Base-by-base conservation (phyloP, 371 early-diverging fungal species). In the Apophysomyces ossiformis region DNA sequence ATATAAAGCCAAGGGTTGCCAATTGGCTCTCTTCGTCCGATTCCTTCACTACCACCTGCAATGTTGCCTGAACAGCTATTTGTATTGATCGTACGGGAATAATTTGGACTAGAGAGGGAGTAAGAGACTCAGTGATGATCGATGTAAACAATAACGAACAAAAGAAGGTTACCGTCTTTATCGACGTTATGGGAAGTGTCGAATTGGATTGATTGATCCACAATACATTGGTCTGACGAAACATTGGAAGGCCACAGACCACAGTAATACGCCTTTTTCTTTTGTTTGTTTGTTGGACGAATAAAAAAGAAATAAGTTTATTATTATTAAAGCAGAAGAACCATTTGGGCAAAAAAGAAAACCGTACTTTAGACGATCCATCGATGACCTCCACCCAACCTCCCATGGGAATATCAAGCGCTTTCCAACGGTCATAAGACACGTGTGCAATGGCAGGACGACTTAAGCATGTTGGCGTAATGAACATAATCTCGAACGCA, bases 241-340 rank as follows among this genome's bases (percentile, higher is more conserved):
- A 68, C 62, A 16, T 69, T 26, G 7, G 75, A 56, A 16, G 81
- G 81, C 74, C 74, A 76, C 13, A 76, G 21, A 36, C 71, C 50
- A 58, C 76, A 74, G 66, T 69, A 76, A 43, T 74, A 75, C 47
- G 39, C 50, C 65, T 65, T 46, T 37, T 50, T 41, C 1, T 13
- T 26, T 26, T 1, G 26, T 26, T 26, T 26, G 26, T 26, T 26
- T 26, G 26, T 26, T 26, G 26, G 26, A 26, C 32, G 32, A 41
- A 41, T 13, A 41, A 13, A 60, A 60, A 38, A 37, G 35, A 15
- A 37, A 57, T 18, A 37, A 26, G 37, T 13, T 15, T 7, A 21
- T 16, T 60, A 37, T 44, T 37, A 7, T 44, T 32, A 16, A n/a
- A 26, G 32, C 21, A 64, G 36, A 18, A 15, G 21, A 26, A 37